Conservation (phyloP, 2,329 filamentous ascomycete species). For the Cercospora sesami region DNA sequence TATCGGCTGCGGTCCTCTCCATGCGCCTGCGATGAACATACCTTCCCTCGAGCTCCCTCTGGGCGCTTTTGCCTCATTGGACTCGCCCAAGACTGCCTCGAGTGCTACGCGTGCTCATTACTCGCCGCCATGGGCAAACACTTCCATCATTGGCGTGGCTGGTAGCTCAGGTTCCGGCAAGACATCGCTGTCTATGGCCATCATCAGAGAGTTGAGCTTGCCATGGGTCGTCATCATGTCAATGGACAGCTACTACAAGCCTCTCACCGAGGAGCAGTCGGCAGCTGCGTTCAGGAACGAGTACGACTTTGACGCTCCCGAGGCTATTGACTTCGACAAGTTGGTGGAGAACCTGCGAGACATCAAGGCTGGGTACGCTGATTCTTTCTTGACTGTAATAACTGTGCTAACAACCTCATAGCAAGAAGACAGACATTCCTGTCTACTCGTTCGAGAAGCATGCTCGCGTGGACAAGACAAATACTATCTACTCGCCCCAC, state of each 20-base stretch:
- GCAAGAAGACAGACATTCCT: constrained; percentile 85
- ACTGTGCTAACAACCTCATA: constrained; percentile 38
- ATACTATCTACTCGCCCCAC: constrained; percentile 91
- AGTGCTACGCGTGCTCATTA: constrained; percentile 63
- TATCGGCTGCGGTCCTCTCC: constrained; percentile 32
- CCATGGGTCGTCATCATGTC: constrained; percentile 98
- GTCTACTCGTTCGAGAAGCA: constrained; percentile 95
- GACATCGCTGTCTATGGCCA: constrained; percentile 88
- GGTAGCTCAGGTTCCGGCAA: constrained; percentile 95
- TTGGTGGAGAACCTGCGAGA: constrained; percentile 77
- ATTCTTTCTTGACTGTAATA: background rate
- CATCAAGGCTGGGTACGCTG: constrained; percentile 83
- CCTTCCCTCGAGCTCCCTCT: constrained; percentile 31
- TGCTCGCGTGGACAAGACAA: constrained; percentile 73
- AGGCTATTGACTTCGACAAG: constrained; percentile 91
- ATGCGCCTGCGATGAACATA: constrained; percentile 37
- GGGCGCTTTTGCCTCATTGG: constrained; percentile 27
- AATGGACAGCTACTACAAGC: constrained; percentile 99
- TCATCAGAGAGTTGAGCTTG: constrained; percentile 83
- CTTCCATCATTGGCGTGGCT: constrained; percentile 94
- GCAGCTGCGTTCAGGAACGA: constrained; percentile 82
- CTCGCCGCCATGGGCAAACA: constrained; percentile 90
- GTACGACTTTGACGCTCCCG: constrained; percentile 92
- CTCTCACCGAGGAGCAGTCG: constrained; percentile 75
- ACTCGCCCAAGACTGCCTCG: constrained; percentile 15